Conservation (phyloP, 805 yeast genomes). For the Lipomyces sp. region DNA sequence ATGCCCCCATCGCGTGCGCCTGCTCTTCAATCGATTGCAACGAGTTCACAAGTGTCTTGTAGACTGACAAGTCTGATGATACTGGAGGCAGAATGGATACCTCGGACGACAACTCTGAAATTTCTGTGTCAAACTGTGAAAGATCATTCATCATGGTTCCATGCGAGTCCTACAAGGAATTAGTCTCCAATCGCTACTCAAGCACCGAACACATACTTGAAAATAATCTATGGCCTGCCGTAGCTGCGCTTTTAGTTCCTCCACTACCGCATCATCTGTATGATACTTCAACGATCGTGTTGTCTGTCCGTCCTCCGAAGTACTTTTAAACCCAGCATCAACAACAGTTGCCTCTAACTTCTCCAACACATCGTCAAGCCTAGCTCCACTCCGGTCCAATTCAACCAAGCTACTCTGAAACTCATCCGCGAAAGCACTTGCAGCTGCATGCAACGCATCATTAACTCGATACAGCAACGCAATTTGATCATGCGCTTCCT, state of each 20-base stretch:
- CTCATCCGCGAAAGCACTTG: slow-evolving; percentile 35
- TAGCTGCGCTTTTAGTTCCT: slow-evolving; percentile 43
- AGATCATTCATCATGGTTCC: slow-evolving; percentile 38
- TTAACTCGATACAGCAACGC: slow-evolving; percentile 47
- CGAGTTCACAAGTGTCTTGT: slow-evolving; percentile 12
- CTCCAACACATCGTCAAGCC: slow-evolving; percentile 46
- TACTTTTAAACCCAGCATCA: slow-evolving; percentile 43
- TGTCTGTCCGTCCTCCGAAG: slow-evolving; percentile 17
- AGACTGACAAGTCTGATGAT: neutral
- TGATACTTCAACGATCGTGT: slow-evolving; percentile 51
- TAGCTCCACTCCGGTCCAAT: slow-evolving; percentile 42
- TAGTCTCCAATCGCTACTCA: neutral
- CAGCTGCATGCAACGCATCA: slow-evolving; percentile 39
- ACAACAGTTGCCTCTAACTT: slow-evolving; percentile 48
- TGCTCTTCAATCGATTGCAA: slow-evolving; percentile 41
- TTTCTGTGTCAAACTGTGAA: slow-evolving; percentile 42
- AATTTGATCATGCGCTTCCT: slow-evolving; percentile 56
- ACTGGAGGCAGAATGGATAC: slow-evolving; percentile 25
- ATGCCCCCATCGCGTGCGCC: slow-evolving; percentile 72
- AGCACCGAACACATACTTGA: slow-evolving; percentile 10
- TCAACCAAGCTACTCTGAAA: slow-evolving; percentile 45
- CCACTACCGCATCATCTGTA: slow-evolving; percentile 52
- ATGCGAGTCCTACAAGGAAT: slow-evolving; percentile 11
- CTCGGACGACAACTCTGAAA: slow-evolving; percentile 44
- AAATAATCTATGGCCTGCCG: slow-evolving; percentile 47